Base-by-base conservation (phyloP, 2,329 filamentous ascomycete genomes). In the Meredithiella fracta region DNA sequence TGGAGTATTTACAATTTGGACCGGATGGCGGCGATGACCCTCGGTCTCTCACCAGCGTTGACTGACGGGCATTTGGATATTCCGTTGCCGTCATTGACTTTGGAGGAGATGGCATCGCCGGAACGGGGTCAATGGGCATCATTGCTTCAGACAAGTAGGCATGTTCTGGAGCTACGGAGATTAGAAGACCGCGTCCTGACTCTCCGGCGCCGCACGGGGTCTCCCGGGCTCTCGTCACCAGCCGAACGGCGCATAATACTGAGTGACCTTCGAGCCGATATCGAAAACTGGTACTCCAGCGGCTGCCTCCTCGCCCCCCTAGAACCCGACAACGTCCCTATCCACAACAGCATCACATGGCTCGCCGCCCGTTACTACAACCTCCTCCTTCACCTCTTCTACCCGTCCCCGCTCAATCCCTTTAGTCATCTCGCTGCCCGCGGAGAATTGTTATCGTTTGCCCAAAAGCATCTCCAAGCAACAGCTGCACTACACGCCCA, bases 221-320 rank as follows among this genome's bases (percentile, higher is more conserved):
- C 29, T 29, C 26, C 26, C 5, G 49, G 49, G 4, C 7, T 31
- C 7, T 15, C 25, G 8, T 51, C 49, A 15, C 26, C 49, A 4
- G 58, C 63, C 1, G 68, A 69, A 54, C 62, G 67, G 2, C 63
- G 64, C 7, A 62, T 66, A 29, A 60, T 68, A 3, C 54, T 68
- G 1, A 64, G 64, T 40, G 64, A 65, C 20, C 63, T 72, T 29
- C 65, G 69, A 11, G 62, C 66, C 20, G 65, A 70, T 23, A 71
- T 73, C 17, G 71, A 73, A 54, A 66, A 72, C 57, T 73, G 71
- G 70, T 73, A 73, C 59, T 71, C 67, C 57, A 69, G 67, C 31
- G 71, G 71, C 1, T 73, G 70, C 47, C 66, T 73, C 2, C 63
- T 73, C 58, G 70, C 69, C 3, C 69, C 69, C 1, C 64, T 68